Conservation (phyloP, 495 filamentous ascomycete species). For the Penicillium goetzii region DNA sequence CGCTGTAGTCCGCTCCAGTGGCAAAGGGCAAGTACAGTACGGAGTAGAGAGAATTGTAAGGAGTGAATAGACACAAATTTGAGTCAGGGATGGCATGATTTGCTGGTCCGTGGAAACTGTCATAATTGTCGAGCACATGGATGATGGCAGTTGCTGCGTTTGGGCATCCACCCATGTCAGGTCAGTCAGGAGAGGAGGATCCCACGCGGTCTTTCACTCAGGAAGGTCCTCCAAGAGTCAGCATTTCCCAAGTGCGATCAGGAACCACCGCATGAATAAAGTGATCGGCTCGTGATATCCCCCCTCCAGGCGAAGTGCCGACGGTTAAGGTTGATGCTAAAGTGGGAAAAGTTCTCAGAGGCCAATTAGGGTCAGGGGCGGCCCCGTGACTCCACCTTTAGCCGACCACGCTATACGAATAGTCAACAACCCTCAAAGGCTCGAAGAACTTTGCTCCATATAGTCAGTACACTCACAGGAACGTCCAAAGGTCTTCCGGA, state of each 20-base stretch:
- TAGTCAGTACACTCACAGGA: neutral
- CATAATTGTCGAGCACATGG: neutral
- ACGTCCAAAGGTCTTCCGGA: neutral
- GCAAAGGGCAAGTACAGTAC: neutral
- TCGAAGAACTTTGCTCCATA: too few relatives aligned
- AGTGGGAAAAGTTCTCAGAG: neutral
- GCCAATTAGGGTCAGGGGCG: neutral
- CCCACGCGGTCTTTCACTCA: neutral
- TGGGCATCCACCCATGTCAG: neutral
- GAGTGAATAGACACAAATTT: neutral
- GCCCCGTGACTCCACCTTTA: slow-evolving; percentile 4
- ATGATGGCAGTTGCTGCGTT: neutral
- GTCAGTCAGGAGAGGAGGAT: neutral
- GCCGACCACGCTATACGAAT: neutral
- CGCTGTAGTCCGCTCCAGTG: slow-evolving; percentile 1
- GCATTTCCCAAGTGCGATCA: neutral
- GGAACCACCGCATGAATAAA: neutral
- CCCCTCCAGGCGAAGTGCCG: slow-evolving; percentile 9
- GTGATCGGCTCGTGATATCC: neutral
- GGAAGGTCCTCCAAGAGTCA: neutral
- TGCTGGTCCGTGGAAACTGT: neutral
- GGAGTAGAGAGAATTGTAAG: neutral
- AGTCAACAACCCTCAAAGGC: neutral
- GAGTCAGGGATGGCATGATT: neutral
- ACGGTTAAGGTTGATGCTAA: slow-evolving; percentile 5